phyloP scores from a whole-genome alignment of 768 basidiomycete genomes.

The Mycena filopes region DNA sequence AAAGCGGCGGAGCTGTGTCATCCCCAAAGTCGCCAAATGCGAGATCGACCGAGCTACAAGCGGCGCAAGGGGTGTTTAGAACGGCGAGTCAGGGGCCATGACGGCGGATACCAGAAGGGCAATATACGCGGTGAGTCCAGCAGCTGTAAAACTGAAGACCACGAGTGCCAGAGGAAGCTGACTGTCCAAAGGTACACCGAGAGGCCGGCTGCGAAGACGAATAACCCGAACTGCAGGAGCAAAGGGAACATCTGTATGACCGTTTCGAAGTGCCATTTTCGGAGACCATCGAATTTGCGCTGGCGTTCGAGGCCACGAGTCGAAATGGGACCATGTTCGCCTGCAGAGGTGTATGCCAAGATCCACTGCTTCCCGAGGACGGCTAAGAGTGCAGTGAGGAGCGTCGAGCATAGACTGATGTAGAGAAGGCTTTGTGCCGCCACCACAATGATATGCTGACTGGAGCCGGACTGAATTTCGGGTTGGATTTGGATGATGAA shows the following conservation, averaged over 20 bases:
- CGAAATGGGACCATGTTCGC: background rate
- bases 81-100: slow-evolving; percentile 5
- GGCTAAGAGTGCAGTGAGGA: slow-evolving; percentile 1
- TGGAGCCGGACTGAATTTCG: slow-evolving; percentile 4
- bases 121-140: background rate
- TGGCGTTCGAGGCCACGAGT: slow-evolving; percentile 10
- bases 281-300: slow-evolving; percentile 14
- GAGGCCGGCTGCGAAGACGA: background rate
- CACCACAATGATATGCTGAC: slow-evolving; percentile 5
- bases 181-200: slow-evolving; percentile 8
- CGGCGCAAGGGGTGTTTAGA: background rate
- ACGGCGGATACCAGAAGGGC: background rate
- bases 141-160: background rate
- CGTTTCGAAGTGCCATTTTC: slow-evolving; percentile 6
- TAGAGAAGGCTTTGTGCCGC: slow-evolving; percentile 10
- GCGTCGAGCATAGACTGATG: slow-evolving; percentile 10
- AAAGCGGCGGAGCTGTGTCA: too few species aligned
- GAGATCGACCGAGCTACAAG: background rate
- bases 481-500: slow-evolving; percentile 18
- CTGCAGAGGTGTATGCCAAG: background rate
- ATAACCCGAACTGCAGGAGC: background rate
- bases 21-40: too few species aligned
- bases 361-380: slow-evolving; percentile 15
- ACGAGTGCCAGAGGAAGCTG: background rate
- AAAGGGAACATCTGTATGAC: slow-evolving; percentile 11